Evolutionary conservation across 495 filamentous ascomycete genomes (phyloP), one percentile per base, ranked within the genome.

Genomic region (Chaetomium tenue): DNA sequence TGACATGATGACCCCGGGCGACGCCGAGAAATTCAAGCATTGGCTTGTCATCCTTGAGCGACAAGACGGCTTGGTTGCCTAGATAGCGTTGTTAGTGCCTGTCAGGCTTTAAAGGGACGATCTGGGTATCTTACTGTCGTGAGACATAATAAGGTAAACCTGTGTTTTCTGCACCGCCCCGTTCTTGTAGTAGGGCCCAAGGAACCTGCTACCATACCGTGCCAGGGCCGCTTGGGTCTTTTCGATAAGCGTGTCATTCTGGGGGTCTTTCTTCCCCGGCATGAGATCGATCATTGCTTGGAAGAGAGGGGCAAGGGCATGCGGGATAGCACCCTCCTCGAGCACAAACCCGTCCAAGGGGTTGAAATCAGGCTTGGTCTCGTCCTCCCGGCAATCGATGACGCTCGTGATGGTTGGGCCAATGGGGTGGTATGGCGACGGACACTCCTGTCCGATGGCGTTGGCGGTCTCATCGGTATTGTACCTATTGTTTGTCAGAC

Each of bases 61-160:
- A 82, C 53, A 90, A 66, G 11, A 81, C 81, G 3, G 83, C 82
- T 74, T 89, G 82, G 71, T 88, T 87, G 55, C 74, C 77, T 79
- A 37, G 2, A 9, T 1, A 26, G n/a, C 16, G 61, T 70, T 15
- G 65, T 70, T 28, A 70, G 53, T 28, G 26, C 56, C 23, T 22
- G 13, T 18, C 51, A 12, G 5, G 0, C 1, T 9, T n/a, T 51
- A 9, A 57, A 53, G 3, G 11, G 16, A 2, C 22, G 15, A 48
- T 8, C 50, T 37, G 11, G 52, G 33, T 4, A 18, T 71, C 74
- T 70, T 70, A 76, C 81, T 85, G 66, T 89, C 88, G 66, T 90
- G 87, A 8, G 82, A 86, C 88, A 91, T 89, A 63, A 89, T 81
- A n/a, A 89, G 76, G 73, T 88, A 89, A 8, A 85, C 78, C 67